Percentiles rank a stretch among this genome's conserved stretches.
Conservation (phyloP, 257 asterid genomes). For the Gentiana macrophylla region DNA sequence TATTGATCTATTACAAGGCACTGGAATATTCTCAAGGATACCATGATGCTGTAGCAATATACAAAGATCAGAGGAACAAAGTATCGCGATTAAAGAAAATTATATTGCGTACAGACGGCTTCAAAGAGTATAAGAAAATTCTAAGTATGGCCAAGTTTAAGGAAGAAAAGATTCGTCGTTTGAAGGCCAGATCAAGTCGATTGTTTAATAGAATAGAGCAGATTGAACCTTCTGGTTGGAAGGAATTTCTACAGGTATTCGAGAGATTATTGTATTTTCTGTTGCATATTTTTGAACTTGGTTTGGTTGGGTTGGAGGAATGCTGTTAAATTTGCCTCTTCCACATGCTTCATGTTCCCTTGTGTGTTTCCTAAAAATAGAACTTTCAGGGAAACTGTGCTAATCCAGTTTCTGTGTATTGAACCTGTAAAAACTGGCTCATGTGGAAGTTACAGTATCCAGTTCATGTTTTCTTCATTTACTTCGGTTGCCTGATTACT, state of each 20-base stretch:
- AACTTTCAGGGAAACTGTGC: too few relatives aligned
- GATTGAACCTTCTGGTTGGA: constrained; percentile 99
- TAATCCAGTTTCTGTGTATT: too few relatives aligned
- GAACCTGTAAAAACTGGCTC: too few relatives aligned
- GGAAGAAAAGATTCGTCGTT: constrained; percentile 78
- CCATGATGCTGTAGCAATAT: constrained; percentile 57
- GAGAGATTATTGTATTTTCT: background rate
- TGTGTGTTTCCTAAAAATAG: too few relatives aligned
- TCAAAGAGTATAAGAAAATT: constrained; percentile 81
- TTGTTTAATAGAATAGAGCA: constrained; percentile 67
- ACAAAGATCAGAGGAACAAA: constrained; percentile 84
- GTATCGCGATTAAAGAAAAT: constrained; percentile 76
- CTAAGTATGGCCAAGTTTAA: constrained; percentile 65
- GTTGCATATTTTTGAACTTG: too few relatives aligned
- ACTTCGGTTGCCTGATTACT: too few relatives aligned
- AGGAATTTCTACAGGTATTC: constrained; percentile 91
- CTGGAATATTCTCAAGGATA: constrained; percentile 58
- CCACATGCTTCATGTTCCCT: too few relatives aligned
- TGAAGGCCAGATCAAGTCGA: constrained; percentile 76
- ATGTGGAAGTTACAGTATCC: too few relatives aligned
- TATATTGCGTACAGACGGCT: constrained; percentile 79
- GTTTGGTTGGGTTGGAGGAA: too few relatives aligned
- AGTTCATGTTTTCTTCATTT: too few relatives aligned
- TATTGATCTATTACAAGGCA: constrained; percentile 35
- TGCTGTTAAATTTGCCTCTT: too few relatives aligned